Evolutionary conservation across 345 rosid species (phyloP).

Genomic region (Pseudoturritis turrita): DNA sequence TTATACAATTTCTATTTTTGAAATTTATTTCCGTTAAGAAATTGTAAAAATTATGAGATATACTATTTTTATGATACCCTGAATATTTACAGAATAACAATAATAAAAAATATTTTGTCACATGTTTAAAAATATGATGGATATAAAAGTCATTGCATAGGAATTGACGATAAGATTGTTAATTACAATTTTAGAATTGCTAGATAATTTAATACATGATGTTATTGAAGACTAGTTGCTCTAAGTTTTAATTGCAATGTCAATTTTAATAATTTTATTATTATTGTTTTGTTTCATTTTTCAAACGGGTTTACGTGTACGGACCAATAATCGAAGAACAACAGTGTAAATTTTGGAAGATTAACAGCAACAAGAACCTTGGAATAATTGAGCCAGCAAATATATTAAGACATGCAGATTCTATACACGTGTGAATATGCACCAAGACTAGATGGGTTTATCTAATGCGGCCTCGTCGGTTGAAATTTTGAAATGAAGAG

Average conservation of each 20-base stretch:
- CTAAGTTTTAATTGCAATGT: neutral
- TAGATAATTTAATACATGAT: neutral
- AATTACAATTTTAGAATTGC: neutral
- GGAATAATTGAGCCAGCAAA: neutral
- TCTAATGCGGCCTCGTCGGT: too few relatives aligned
- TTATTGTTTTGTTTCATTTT: neutral
- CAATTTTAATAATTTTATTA: neutral
- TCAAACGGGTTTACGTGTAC: conserved; percentile 20
- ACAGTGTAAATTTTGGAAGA: neutral
- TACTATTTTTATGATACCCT: too few relatives aligned
- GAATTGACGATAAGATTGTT: neutral
- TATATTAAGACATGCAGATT: neutral
- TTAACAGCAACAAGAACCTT: neutral
- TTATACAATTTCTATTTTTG: too few relatives aligned
- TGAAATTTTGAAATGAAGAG: too few relatives aligned
- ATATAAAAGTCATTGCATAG: neutral
- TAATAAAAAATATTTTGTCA: neutral
- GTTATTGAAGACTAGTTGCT: neutral
- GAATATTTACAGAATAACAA: neutral
- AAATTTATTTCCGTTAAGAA: too few relatives aligned
- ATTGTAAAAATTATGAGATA: too few relatives aligned
- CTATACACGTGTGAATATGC: neutral
- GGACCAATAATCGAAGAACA: conserved; percentile 2
- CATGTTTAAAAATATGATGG: neutral
- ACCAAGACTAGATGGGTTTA: neutral